Percentiles rank a stretch among this genome's conserved stretches.
Conservation (phyloP, 257 asterid species). For the Plantago ovata region DNA sequence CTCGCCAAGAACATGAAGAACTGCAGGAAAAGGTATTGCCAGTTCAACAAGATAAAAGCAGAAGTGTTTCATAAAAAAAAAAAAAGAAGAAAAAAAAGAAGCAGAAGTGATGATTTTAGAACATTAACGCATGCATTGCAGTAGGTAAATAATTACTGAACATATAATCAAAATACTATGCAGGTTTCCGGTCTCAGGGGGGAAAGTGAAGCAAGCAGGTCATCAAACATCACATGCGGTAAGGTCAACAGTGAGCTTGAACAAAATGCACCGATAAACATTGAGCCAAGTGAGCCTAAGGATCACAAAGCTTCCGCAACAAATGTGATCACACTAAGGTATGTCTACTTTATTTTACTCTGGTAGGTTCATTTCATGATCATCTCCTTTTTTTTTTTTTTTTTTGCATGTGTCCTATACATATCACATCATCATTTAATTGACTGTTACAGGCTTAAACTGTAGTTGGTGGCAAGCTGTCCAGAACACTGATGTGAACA, state of each 20-base stretch:
- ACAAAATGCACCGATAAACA: slow-evolving; percentile 25
- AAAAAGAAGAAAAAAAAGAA: too few relatives aligned
- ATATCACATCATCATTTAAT: neutral
- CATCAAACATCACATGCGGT: slow-evolving; percentile 17
- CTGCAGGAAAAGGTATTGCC: slow-evolving; percentile 50
- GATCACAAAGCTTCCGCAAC: slow-evolving; percentile 17
- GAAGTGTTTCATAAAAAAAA: too few relatives aligned
- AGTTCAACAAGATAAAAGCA: neutral
- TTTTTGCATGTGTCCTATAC: too few relatives aligned
- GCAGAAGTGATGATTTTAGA: neutral
- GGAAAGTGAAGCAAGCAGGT: slow-evolving; percentile 25
- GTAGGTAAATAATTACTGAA: neutral
- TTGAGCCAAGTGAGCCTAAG: slow-evolving; percentile 34
- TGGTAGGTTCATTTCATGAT: neutral
- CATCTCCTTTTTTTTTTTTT: neutral
- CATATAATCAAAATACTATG: slow-evolving; percentile 1
- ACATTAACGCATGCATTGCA: neutral
- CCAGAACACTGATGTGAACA: too few relatives aligned
- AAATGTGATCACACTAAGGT: slow-evolving; percentile 34
- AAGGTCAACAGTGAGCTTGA: slow-evolving; percentile 17
- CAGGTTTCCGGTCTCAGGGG: slow-evolving; percentile 40
- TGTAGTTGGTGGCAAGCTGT: slow-evolving; percentile 19
- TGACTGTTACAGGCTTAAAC: slow-evolving; percentile 36
- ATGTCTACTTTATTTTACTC: slow-evolving; percentile 6
- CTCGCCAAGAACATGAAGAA: slow-evolving; percentile 41